Conservation (phyloP, 768 basidiomycete species). For the Boletales sp. region DNA sequence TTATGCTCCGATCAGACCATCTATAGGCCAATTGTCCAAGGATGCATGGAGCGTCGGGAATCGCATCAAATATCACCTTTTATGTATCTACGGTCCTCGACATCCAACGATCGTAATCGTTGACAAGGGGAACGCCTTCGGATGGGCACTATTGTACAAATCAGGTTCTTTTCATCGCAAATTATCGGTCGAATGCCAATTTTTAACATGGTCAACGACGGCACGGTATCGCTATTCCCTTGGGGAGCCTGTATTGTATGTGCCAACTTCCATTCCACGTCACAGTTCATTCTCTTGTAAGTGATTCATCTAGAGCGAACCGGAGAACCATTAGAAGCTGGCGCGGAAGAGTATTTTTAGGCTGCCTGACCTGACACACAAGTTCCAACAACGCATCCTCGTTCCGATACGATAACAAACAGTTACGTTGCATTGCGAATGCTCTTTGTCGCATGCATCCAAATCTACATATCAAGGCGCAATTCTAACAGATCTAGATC, state of each 20-base stretch:
- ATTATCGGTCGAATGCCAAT: constrained; percentile 1
- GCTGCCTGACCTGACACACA: background rate
- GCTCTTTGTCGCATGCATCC: background rate
- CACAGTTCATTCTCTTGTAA: constrained; percentile 7
- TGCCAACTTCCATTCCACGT: constrained; percentile 10
- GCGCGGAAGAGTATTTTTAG: background rate
- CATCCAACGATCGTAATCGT: background rate
- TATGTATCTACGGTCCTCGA: background rate
- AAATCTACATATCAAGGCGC: constrained; percentile 6
- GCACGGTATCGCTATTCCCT: background rate
- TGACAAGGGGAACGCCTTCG: background rate
- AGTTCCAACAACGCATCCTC: background rate
- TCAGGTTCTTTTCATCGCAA: background rate
- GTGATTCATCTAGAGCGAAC: constrained; percentile 5
- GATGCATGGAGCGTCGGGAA: background rate
- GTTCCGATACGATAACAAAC: too few species aligned
- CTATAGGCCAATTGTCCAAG: background rate
- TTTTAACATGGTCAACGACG: background rate
- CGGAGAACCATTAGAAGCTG: constrained; percentile 1
- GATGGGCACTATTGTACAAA: background rate
- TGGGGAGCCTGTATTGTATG: background rate
- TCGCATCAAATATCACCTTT: constrained; percentile 2
- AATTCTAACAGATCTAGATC: constrained; percentile 9
- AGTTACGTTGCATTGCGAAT: background rate
- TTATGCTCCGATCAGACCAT: constrained; percentile 1